These are phyloP conservation scores for Asterella californica DNA, from an alignment of 225 moss, liverwort and hornwort genomes.

Conservation along the genomic window DNA sequence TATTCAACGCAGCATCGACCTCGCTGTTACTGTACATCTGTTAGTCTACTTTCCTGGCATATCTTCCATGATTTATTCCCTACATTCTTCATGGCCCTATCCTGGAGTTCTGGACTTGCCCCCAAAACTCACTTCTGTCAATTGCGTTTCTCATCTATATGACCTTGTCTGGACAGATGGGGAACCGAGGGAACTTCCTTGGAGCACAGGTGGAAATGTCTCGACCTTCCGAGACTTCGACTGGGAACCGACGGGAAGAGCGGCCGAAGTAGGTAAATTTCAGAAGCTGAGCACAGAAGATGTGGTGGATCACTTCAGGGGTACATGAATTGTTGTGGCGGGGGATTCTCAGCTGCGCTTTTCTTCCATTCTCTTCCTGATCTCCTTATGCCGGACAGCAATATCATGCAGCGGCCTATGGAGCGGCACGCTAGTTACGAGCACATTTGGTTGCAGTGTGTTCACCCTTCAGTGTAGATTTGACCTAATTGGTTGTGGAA, in stretches of 20 bases:
- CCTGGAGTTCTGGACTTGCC: conserved; percentile 26
- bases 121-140: conserved; percentile 30
- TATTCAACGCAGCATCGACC: conserved; percentile 85
- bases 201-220: conserved; percentile 7
- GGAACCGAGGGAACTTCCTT: neutral
- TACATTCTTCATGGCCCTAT: conserved; percentile 43
- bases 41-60: conserved; percentile 65
- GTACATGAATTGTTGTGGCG: conserved; percentile 82
- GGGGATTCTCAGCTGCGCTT: conserved; percentile 94
- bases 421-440: conserved; percentile 65
- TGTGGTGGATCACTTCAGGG: conserved; percentile 64
- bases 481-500: conserved; percentile 52
- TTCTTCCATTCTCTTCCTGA: conserved; percentile 71
- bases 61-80: conserved; percentile 35
- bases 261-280: conserved; percentile 50
- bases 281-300: conserved; percentile 65
- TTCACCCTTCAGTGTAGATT: conserved; percentile 68
- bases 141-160: conserved; percentile 48
- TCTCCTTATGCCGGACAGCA: conserved; percentile 56
- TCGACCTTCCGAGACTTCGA: conserved; percentile 43
- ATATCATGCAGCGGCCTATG: conserved; percentile 47
- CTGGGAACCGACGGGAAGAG: conserved; percentile 56
- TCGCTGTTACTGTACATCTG: conserved; percentile 78
- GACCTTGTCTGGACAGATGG: conserved; percentile 43
- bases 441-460: conserved; percentile 59